Conservation (phyloP, 176 grass and related monocot genomes). For the Areca catechu region DNA sequence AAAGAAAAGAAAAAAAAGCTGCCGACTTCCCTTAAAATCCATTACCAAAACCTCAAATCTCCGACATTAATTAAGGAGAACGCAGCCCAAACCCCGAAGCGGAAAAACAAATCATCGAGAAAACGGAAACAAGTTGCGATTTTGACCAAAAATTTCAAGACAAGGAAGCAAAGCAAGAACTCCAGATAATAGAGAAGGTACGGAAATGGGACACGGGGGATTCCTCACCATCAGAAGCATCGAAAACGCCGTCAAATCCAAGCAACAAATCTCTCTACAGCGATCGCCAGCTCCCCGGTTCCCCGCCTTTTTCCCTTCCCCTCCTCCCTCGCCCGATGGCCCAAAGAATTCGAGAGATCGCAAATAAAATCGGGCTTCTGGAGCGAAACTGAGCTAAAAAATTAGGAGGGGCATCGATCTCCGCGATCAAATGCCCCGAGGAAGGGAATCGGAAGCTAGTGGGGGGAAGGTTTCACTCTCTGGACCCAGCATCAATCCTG, state of each 20-base stretch:
- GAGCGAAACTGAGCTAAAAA: not conserved
- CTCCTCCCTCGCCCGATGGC: too few relatives aligned
- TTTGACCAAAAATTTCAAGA: not conserved
- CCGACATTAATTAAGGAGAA: too few relatives aligned
- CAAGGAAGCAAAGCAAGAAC: not conserved
- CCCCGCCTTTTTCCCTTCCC: not conserved
- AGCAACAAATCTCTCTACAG: conserved; percentile 14
- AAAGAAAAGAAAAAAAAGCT: not conserved
- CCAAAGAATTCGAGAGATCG: too few relatives aligned
- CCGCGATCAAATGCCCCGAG: not conserved
- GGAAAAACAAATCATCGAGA: not conserved
- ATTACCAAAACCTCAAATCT: not conserved
- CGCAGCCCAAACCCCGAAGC: not conserved
- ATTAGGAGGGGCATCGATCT: not conserved
- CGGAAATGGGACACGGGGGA: too few relatives aligned
- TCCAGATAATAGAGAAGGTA: not conserved
- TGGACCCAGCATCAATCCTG: not conserved
- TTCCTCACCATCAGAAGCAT: conserved; percentile 23
- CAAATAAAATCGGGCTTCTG: not conserved
- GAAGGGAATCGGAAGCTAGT: not conserved
- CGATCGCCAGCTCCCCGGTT: conserved; percentile 1
- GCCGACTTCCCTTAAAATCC: not conserved
- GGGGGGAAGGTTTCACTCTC: not conserved
- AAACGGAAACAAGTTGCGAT: not conserved
- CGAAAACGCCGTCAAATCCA: conserved; percentile 18